Conservation (phyloP, 1,284 basidiomycete species). For the Tylopilus sp. region DNA sequence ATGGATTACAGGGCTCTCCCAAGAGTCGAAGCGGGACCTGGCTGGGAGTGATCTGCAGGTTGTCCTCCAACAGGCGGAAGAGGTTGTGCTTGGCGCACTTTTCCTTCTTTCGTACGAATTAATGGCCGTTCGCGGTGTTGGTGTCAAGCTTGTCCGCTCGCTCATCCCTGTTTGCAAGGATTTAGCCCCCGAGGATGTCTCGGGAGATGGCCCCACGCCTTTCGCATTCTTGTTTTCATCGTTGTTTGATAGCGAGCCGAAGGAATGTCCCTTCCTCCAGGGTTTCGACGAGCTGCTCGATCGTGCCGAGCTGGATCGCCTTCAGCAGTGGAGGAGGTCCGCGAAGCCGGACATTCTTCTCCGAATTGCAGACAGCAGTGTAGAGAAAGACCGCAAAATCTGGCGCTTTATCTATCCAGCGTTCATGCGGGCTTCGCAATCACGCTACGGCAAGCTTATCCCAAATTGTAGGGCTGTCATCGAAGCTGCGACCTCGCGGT, state of each 20-base stretch:
- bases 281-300: conserved; percentile 67
- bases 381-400: conserved; percentile 59
- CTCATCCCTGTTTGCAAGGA: conserved; percentile 44
- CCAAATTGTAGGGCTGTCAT: conserved; percentile 57
- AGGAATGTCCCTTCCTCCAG: conserved; percentile 45
- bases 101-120: conserved; percentile 75
- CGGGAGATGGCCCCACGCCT: conserved; percentile 19
- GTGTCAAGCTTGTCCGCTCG: conserved; percentile 58
- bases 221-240: conserved; percentile 44
- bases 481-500: conserved; percentile 61
- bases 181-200: conserved; percentile 36
- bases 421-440: conserved; percentile 54
- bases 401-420: conserved; percentile 70
- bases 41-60: conserved; percentile 37
- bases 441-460: conserved; percentile 44
- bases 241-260: conserved; percentile 30
- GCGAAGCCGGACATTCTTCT: conserved; percentile 51
- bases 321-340: conserved; percentile 61
- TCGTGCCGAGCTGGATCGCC: conserved; percentile 50
- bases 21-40: conserved; percentile 41
- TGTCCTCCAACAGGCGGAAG: conserved; percentile 45
- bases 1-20: conserved; percentile 55
- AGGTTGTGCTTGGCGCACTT: conserved; percentile 71
- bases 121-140: conserved; percentile 48
- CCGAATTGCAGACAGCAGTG: conserved; percentile 62